Percentiles rank a stretch among this genome's conserved stretches.
These are phyloP conservation scores for Yarrowia sp. DNA, from an alignment of 805 yeast genomes.

Conservation along the genomic window DNA sequence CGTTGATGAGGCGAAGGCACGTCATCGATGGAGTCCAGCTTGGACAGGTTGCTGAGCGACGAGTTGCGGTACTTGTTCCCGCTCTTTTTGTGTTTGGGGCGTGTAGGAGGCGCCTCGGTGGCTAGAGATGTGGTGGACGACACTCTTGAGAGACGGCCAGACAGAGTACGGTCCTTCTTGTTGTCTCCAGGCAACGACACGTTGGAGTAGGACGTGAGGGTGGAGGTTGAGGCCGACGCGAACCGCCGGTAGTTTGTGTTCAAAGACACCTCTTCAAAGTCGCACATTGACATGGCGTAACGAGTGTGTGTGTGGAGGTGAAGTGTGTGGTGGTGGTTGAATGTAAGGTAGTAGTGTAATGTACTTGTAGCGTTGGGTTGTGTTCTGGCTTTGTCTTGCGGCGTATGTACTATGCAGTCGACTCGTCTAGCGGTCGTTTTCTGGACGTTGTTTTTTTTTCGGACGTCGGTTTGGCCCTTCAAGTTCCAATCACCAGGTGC, in stretches of 20 bases:
- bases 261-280: slow-evolving; percentile 21
- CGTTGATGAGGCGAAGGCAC: not conserved
- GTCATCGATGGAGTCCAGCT: slow-evolving; percentile 12
- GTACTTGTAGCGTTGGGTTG: not conserved
- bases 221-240: slow-evolving; percentile 7
- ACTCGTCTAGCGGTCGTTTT: too few species aligned
- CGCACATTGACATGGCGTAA: slow-evolving; percentile 13
- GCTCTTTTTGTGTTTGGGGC: not conserved
- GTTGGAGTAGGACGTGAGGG: not conserved
- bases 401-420: too few species aligned
- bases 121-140: not conserved
- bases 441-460: too few species aligned
- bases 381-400: not conserved
- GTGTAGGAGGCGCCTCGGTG: not conserved
- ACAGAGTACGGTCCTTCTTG: slow-evolving; percentile 7
- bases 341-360: not conserved
- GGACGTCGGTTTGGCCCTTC: too few species aligned
- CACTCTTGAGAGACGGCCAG: not conserved
- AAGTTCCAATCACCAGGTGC: not conserved
- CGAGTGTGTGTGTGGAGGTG: not conserved
- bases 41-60: slow-evolving; percentile 1
- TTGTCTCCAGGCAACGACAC: not conserved
- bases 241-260: slow-evolving; percentile 23
- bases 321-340: not conserved
- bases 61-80: slow-evolving; percentile 6